Evolutionary conservation across 2,329 filamentous ascomycete genomes (phyloP), one percentile per base, ranked within the genome.

Genomic region (Sporothrix pallida): DNA sequence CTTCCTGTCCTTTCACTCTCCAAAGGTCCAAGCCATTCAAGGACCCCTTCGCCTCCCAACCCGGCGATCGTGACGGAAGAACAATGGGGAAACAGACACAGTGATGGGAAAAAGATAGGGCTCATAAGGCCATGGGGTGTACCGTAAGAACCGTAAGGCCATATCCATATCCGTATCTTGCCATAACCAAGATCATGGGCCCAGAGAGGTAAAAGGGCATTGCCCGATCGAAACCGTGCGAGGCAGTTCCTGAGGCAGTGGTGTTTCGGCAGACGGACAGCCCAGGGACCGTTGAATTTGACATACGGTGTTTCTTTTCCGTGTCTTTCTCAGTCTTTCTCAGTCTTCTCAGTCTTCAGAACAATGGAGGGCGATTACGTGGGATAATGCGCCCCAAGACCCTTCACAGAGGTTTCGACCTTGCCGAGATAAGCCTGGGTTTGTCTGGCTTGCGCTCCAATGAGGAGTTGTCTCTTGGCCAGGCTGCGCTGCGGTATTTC

Each of bases 151-250:
- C 31, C 56, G 56, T 37, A 37, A 60, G 56, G 56, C 56, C 56
- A 60, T 37, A 60, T 37, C 31, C 31, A 37, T 6, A 37, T 6
- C 31, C 31, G 31, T 37, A 37, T 37, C 31, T 37, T 37, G 31
- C 31, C 31, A 6, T 37, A 37, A 37, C 23, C 54, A 58, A 37
- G 12, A 23, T 23, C 56, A 37, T 31, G 48, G 12, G 23, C 52
- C 58, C 23, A 62, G 23, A 37, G 58, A 31, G 48, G 62, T 10
- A 37, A 15, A 13, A 10, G 20, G 42, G 71, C 71, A 73, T 73
- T 56, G 69, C 69, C 54, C 23, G 69, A 62, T 58, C 74, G 74
- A 75, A 74, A 75, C 74, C 46, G 69, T 37, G 68, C 71, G 74
- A 70, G 63, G 69, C 74, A 65, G 63, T 44, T 63, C 70, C 72